Conservation (phyloP, 2,329 filamentous ascomycete species). For the Aspergillus sp. region DNA sequence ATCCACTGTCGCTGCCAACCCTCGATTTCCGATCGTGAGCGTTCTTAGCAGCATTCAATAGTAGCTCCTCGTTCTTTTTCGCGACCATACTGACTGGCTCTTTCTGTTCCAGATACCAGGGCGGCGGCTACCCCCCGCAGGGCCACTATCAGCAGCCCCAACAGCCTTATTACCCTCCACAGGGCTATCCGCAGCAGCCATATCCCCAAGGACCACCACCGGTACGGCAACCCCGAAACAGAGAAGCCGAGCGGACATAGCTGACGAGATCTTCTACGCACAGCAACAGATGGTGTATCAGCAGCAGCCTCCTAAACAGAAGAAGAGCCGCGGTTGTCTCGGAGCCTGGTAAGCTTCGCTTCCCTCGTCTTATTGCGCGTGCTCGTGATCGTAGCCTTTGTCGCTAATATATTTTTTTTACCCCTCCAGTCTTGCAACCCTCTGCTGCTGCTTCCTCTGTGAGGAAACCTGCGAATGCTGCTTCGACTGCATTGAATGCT, state of each 20-base stretch:
- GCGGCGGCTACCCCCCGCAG: background rate
- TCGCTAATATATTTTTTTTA: slow-evolving; percentile 11
- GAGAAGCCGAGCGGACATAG: background rate
- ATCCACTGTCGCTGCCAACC: background rate
- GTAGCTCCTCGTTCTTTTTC: background rate
- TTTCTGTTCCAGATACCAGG: background rate
- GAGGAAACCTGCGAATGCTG: slow-evolving; percentile 66
- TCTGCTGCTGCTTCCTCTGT: slow-evolving; percentile 65
- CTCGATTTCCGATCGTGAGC: background rate
- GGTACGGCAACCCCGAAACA: slow-evolving; percentile 20
- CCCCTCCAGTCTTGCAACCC: slow-evolving; percentile 48
- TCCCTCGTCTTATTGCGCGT: background rate
- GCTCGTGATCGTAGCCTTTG: background rate
- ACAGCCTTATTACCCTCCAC: slow-evolving; percentile 33
- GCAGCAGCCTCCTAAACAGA: slow-evolving; percentile 47
- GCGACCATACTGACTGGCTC: background rate
- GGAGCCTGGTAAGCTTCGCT: slow-evolving; percentile 46
- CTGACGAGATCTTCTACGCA: background rate
- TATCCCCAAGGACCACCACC: slow-evolving; percentile 15
- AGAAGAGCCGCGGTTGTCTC: slow-evolving; percentile 54
- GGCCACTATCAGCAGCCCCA: slow-evolving; percentile 36
- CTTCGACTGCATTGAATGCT: slow-evolving; percentile 60
- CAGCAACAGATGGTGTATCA: slow-evolving; percentile 49
- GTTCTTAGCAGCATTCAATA: too few species aligned
- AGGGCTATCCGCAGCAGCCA: slow-evolving; percentile 29